Percentiles rank a stretch among this genome's conserved stretches.
Evolutionary conservation across 192 early-diverging fungal species (phyloP).

Genomic region (Podila horticola): DNA sequence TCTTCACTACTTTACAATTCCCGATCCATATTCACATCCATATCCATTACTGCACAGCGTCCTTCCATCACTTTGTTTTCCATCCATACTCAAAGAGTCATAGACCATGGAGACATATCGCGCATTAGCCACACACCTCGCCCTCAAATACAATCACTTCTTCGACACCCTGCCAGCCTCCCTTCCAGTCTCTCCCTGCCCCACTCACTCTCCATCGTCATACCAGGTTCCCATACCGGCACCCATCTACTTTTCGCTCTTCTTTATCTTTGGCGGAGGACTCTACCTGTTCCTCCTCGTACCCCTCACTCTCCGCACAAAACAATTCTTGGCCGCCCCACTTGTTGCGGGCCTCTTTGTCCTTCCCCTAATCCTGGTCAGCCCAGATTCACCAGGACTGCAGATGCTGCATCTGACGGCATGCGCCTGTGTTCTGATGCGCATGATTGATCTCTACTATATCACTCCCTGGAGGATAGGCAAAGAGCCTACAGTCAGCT

Average conservation of each 20-base stretch:
- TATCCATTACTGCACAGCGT: too few species aligned
- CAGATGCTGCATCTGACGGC: constrained; percentile 16
- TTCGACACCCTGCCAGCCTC: constrained; percentile 21
- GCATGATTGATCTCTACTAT: constrained; percentile 37
- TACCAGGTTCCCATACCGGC: constrained; percentile 18
- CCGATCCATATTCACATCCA: too few species aligned
- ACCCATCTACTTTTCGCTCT: constrained; percentile 29
- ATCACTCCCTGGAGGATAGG: constrained; percentile 43
- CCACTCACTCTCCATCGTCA: neutral
- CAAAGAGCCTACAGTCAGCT: constrained; percentile 33
- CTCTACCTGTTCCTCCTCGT: constrained; percentile 42
- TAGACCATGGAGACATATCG: too few species aligned
- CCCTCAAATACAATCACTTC: constrained; percentile 3
- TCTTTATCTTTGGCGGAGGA: constrained; percentile 44
- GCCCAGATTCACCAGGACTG: constrained; percentile 7
- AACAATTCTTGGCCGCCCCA: constrained; percentile 33
- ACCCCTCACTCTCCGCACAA: constrained; percentile 15
- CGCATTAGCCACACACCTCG: too few species aligned
- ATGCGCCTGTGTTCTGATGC: constrained; percentile 45
- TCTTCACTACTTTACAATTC: too few species aligned
- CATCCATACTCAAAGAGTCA: too few species aligned
- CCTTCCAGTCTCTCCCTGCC: constrained; percentile 20
- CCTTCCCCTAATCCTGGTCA: constrained; percentile 17
- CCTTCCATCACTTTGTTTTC: too few species aligned
- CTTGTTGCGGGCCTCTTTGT: constrained; percentile 15